A percentile compares a stretch with the other conserved stretches of the same genome.
Evolutionary conservation across 2,329 filamentous ascomycete species (phyloP).

Genomic region (Aspergillus tamarii): DNA sequence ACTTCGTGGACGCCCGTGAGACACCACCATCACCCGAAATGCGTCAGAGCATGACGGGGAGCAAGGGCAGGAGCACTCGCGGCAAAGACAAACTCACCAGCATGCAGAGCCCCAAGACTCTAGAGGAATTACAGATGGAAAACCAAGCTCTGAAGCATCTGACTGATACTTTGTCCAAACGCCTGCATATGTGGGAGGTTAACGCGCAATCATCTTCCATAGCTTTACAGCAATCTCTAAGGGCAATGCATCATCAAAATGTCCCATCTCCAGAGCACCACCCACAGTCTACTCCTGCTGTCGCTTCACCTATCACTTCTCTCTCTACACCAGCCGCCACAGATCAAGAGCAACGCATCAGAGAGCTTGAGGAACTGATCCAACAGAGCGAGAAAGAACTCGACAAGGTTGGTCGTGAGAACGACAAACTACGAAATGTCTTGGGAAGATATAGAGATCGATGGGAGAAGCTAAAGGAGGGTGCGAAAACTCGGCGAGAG

Average conservation of each 20-base stretch:
- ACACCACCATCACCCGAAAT: constrained; percentile 57
- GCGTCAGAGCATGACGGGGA: constrained; percentile 48
- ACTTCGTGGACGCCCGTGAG: constrained; percentile 87
- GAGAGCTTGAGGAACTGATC: constrained; percentile 71
- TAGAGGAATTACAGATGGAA: constrained; percentile 87
- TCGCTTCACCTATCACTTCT: constrained; percentile 28
- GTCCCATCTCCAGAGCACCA: constrained; percentile 33
- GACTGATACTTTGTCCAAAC: constrained; percentile 81
- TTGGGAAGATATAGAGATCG: constrained; percentile 63
- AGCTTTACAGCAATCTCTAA: constrained; percentile 80
- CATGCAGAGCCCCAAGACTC: constrained; percentile 59
- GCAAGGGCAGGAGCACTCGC: constrained; percentile 34
- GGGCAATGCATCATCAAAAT: constrained; percentile 50
- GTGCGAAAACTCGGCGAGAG: constrained; percentile 52
- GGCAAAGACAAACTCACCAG: constrained; percentile 38
- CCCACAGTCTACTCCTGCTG: constrained; percentile 35
- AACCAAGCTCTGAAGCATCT: constrained; percentile 84
- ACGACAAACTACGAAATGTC: constrained; percentile 61
- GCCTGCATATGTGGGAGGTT: constrained; percentile 91
- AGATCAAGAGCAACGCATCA: constrained; percentile 56
- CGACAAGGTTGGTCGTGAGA: constrained; percentile 64
- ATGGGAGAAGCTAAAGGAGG: constrained; percentile 71
- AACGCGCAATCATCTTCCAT: constrained; percentile 86
- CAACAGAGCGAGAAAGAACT: constrained; percentile 61
- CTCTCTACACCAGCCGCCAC: constrained; percentile 27